Percentiles rank a stretch among this genome's conserved stretches.
Conservation (phyloP, 2,329 filamentous ascomycete species). For the Claviceps sp. region DNA sequence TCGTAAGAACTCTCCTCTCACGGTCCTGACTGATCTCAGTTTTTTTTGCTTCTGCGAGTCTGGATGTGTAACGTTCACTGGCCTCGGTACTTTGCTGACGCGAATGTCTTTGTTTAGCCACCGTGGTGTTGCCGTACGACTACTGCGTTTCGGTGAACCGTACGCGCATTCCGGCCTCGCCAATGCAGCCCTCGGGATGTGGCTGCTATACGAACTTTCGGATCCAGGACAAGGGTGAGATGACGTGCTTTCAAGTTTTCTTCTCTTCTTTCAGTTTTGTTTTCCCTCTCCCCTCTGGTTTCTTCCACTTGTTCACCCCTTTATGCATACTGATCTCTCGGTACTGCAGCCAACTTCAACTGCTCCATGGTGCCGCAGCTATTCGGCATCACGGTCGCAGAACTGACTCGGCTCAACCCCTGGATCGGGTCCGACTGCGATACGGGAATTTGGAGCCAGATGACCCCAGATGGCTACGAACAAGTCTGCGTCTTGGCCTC, state of each 20-base stretch:
- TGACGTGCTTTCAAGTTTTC: background rate
- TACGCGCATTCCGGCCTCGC: background rate
- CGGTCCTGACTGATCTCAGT: too few relatives aligned
- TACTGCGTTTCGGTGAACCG: background rate
- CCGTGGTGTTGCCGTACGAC: background rate
- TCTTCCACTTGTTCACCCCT: background rate
- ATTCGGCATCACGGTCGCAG: background rate
- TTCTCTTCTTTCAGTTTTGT: too few relatives aligned
- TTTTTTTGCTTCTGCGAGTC: too few relatives aligned
- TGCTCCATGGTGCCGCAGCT: background rate
- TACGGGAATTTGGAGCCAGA: background rate
- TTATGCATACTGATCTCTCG: too few relatives aligned
- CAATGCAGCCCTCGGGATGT: background rate
- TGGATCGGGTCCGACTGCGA: constrained; percentile 1
- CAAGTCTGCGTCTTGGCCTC: background rate
- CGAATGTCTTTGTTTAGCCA: background rate
- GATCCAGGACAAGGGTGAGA: background rate
- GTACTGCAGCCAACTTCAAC: background rate
- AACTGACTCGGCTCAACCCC: constrained; percentile 1
- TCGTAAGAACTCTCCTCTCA: background rate
- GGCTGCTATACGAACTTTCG: background rate
- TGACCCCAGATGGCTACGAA: background rate
- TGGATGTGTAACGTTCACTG: background rate
- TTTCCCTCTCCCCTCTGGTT: background rate
- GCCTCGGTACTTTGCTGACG: background rate